A percentile compares a stretch with the other conserved stretches of the same genome.
These are phyloP conservation scores for Endotrypanum monterogeii DNA, from an alignment of 208 protist species.

Conservation along the genomic window DNA sequence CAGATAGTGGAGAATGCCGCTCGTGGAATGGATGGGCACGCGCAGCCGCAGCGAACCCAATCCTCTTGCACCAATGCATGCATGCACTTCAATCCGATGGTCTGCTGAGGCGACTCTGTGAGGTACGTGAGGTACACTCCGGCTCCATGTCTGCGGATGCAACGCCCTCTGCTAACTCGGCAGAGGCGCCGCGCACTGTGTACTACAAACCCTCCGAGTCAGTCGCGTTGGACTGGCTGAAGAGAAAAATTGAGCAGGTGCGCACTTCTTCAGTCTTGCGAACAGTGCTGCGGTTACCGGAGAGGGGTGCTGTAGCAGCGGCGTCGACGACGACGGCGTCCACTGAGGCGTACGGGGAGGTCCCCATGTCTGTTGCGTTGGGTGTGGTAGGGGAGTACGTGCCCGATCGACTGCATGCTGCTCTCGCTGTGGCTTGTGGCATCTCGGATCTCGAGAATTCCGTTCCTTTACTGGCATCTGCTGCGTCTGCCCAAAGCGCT, in stretches of 20 bases:
- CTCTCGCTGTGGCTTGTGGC: slow-evolving; percentile 39
- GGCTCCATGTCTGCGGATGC: neutral
- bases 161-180: neutral
- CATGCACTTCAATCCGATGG: slow-evolving; percentile 33
- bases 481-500: neutral
- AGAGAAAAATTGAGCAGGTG: slow-evolving; percentile 34
- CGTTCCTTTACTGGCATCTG: slow-evolving; percentile 7
- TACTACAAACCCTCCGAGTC: slow-evolving; percentile 58
- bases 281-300: slow-evolving; percentile 38
- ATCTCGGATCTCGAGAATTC: slow-evolving; percentile 12
- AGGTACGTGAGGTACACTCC: slow-evolving; percentile 34
- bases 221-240: slow-evolving; percentile 58
- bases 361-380: slow-evolving; percentile 47
- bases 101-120: slow-evolving; percentile 57
- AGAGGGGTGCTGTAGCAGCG: neutral
- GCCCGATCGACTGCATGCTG: slow-evolving; percentile 36
- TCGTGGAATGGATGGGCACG: slow-evolving; percentile 51
- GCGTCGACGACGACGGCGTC: neutral
- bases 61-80: slow-evolving; percentile 25
- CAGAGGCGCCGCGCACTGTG: neutral
- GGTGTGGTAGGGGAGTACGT: slow-evolving; percentile 74
- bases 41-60: slow-evolving; percentile 34
- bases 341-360: slow-evolving; percentile 12
- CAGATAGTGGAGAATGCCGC: neutral
- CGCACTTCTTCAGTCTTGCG: slow-evolving; percentile 34